A percentile compares a stretch with the other conserved stretches of the same genome.
Conservation (phyloP, 306 rosid genomes). For the Pyrus communis region DNA sequence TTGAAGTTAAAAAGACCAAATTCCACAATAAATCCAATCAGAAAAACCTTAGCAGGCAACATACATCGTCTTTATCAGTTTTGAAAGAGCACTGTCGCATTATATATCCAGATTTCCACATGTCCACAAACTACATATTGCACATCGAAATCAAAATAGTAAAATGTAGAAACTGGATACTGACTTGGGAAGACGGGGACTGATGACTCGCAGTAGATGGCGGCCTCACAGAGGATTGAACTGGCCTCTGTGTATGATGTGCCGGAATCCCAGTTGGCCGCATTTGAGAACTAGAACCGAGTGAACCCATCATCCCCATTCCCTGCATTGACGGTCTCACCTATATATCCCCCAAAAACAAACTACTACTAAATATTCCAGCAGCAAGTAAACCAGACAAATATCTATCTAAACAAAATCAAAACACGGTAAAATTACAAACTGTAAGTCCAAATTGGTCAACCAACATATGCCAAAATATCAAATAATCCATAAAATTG, state of each 20-base stretch:
- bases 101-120: not conserved
- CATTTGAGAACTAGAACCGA: constrained; percentile 67
- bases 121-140: not conserved
- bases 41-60: not conserved
- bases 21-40: not conserved
- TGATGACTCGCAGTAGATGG: constrained; percentile 46
- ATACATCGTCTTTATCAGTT: not conserved
- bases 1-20: not conserved
- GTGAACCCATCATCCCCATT: constrained; percentile 74
- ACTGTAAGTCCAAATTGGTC: not conserved
- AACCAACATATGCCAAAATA: not conserved
- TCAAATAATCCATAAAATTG: not conserved
- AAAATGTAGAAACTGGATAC: constrained; percentile 14
- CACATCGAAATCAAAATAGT: not conserved
- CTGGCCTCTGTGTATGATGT: constrained; percentile 61
- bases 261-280: constrained; percentile 53
- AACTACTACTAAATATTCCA: not conserved
- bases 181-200: constrained; percentile 68
- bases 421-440: not conserved
- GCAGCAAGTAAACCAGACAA: constrained; percentile 6
- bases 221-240: constrained; percentile 68
- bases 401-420: not conserved
- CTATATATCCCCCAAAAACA: constrained; percentile 27
- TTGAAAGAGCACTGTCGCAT: not conserved
- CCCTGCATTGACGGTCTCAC: constrained; percentile 57